phyloP scores from a whole-genome alignment of 164 flowering plant species.

The Magnolia officinalis region DNA sequence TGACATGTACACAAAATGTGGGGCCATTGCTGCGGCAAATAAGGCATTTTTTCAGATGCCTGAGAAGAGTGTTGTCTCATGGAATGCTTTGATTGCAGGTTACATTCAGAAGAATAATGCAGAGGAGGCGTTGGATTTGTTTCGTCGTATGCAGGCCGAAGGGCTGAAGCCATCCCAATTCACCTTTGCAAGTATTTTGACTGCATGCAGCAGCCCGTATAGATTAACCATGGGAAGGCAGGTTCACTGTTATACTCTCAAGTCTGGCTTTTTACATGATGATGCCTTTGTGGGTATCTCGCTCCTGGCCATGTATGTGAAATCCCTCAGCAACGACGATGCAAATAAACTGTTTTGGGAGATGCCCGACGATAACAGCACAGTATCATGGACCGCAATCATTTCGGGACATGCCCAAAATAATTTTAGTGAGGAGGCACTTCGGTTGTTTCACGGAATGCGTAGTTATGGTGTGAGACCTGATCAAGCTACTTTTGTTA shows the following conservation, averaged over 20 bases:
- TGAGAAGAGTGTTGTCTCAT: constrained; percentile 50
- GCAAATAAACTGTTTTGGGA: constrained; percentile 58
- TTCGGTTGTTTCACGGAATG: constrained; percentile 57
- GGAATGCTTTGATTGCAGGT: constrained; percentile 80
- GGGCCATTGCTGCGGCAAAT: constrained; percentile 40
- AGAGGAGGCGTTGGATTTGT: constrained; percentile 46
- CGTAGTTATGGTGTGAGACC: constrained; percentile 39
- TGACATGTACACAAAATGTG: constrained; percentile 91
- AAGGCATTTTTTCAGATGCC: constrained; percentile 52
- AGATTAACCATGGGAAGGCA: constrained; percentile 52
- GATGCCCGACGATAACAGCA: constrained; percentile 47
- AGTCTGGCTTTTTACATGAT: constrained; percentile 41
- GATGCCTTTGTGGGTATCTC: constrained; percentile 59
- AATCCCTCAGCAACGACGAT: constrained; percentile 36
- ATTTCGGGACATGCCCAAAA: constrained; percentile 73
- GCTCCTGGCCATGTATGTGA: constrained; percentile 71
- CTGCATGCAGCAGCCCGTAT: constrained; percentile 42
- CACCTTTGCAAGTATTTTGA: constrained; percentile 69
- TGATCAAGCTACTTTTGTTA: constrained; percentile 85
- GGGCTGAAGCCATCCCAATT: constrained; percentile 65
- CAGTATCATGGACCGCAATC: constrained; percentile 71
- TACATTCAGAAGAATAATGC: constrained; percentile 36
- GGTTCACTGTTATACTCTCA: constrained; percentile 54
- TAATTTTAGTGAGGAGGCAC: constrained; percentile 51
- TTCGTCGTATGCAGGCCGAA: constrained; percentile 42